These are phyloP conservation scores for Albophoma yamanashiensis DNA, from an alignment of 2,329 filamentous ascomycete genomes.

Conservation along the genomic window DNA sequence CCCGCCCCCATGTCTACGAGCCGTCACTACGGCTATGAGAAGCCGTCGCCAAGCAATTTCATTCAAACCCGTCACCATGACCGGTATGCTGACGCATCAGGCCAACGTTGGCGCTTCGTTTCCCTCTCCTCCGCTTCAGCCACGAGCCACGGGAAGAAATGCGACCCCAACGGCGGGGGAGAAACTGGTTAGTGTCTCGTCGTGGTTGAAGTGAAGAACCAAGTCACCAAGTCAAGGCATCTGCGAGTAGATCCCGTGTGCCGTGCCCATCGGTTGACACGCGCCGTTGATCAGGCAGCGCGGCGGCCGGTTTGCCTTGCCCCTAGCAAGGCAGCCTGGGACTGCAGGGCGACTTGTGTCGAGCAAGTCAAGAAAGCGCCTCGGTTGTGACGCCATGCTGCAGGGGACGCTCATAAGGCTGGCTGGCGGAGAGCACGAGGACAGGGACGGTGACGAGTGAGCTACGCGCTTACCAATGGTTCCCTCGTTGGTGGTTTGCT, in stretches of 20 bases:
- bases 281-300: not conserved
- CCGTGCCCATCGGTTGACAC: not conserved
- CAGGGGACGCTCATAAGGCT: not conserved
- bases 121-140: not conserved
- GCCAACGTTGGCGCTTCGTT: not conserved
- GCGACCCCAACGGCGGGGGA: not conserved
- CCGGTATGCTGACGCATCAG: not conserved
- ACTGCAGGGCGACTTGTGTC: not conserved
- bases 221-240: not conserved
- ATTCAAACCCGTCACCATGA: not conserved
- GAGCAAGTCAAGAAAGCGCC: not conserved
- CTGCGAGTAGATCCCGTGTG: not conserved
- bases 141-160: not conserved
- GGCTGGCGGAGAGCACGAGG: not conserved
- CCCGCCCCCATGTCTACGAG: not conserved
- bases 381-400: not conserved
- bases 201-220: not conserved
- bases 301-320: not conserved
- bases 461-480: not conserved
- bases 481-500: not conserved
- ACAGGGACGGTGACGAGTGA: not conserved
- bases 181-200: not conserved
- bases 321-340: not conserved
- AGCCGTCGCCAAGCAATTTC: not conserved
- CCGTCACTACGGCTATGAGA: not conserved